Evolutionary conservation across 2,329 filamentous ascomycete species (phyloP), one percentile per base, ranked within the genome.

Genomic region (Thielaviopsis cerberus): DNA sequence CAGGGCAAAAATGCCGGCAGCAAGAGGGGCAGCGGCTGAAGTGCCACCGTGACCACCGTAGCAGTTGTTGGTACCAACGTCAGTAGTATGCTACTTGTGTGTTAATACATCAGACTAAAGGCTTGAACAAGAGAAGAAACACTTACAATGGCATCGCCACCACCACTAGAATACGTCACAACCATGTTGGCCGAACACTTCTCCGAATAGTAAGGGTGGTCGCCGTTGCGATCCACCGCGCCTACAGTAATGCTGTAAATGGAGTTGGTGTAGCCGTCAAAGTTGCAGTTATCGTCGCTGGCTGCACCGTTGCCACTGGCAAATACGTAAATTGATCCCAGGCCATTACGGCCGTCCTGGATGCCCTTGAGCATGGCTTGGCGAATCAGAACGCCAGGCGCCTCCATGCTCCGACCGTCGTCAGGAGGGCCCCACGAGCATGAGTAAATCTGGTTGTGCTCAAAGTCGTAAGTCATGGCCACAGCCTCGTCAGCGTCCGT

Each of bases 231-330:
- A 68, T 96, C 90, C 62, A 98, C 85, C 34, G 91, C 91, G 41
- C 92, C 92, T 20, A 98, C 89, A 0, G 90, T 95, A 65, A 98
- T 92, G 69, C 89, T 96, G 76, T 97, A 98, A 65, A 98, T 98
- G 68, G 90, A 96, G 74, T 98, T 98, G 61, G 92, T 98, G 71
- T 98, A 98, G 45, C 92, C 92, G 67, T 98, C 92, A 68, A 98
- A 98, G 69, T 98, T 98, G 77, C 92, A 98, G 71, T 98, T 97
- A 69, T 98, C 92, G 53, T 87, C 90, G 63, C 75, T 81, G 3
- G 76, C 75, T 10, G 91, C 94, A 59, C 92, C 92, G 67, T 98
- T 98, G 60, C 92, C 92, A 63, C 91, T 90, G 51, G 92, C 92
- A 70, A 98, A 98, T 57, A 98, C 92, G 66, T 89, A 98, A 63